Conservation (phyloP, 2,329 filamentous ascomycete genomes). For the Clarireedia homoeocarpa region DNA sequence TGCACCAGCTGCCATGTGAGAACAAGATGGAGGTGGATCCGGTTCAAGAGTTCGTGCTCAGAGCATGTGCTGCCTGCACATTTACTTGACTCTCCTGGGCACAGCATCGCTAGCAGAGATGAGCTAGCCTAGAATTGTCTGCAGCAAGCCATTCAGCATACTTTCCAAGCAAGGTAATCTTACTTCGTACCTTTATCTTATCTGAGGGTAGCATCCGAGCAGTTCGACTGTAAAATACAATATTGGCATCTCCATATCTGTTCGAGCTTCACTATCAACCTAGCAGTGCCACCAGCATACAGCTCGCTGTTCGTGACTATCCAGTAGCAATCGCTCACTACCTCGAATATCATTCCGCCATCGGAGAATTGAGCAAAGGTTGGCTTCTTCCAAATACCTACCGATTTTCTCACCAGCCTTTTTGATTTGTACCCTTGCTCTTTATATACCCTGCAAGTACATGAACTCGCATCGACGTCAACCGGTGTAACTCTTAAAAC, state of each 20-base stretch:
- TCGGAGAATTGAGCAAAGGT: not conserved
- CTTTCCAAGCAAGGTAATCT: not conserved
- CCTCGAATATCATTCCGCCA: not conserved
- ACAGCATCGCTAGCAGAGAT: not conserved
- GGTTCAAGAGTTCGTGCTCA: not conserved
- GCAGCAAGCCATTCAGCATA: not conserved
- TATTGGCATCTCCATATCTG: not conserved
- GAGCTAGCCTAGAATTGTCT: too few relatives aligned
- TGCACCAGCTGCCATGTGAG: not conserved
- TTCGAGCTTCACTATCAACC: not conserved
- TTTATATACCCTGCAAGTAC: not conserved
- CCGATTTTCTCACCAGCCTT: slow-evolving; percentile 1
- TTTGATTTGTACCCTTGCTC: not conserved
- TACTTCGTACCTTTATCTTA: not conserved
- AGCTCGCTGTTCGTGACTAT: not conserved
- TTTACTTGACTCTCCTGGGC: not conserved
- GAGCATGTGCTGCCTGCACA: not conserved
- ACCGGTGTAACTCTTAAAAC: not conserved
- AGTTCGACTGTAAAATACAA: not conserved
- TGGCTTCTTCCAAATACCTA: not conserved
- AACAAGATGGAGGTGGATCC: not conserved
- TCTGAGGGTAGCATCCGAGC: not conserved
- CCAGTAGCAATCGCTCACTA: not conserved
- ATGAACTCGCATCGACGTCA: not conserved
- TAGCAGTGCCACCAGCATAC: not conserved